Percentiles rank a stretch among this genome's conserved stretches.
These are phyloP conservation scores for Hyaloscypha hepaticicola DNA, from an alignment of 495 filamentous ascomycete species.

Conservation along the genomic window DNA sequence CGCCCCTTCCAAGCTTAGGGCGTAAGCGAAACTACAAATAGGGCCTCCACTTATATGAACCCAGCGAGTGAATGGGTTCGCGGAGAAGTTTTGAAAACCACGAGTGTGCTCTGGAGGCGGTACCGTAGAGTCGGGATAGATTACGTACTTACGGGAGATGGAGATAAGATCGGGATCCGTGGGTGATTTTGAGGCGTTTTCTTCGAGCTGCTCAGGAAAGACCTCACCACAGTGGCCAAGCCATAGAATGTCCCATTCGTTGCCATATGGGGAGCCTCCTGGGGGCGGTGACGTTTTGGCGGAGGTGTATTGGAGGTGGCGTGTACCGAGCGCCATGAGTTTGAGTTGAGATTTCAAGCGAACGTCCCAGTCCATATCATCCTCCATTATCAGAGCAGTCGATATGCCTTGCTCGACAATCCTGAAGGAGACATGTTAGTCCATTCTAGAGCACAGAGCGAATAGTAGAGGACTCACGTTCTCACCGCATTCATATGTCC, in stretches of 20 bases:
- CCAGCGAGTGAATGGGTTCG: background rate
- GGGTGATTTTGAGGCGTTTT: slow-evolving; percentile 1
- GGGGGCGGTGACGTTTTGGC: background rate
- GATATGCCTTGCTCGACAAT: background rate
- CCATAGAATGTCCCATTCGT: slow-evolving; percentile 43
- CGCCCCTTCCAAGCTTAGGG: background rate
- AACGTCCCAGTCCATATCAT: slow-evolving; percentile 60
- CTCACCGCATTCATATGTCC: slow-evolving; percentile 40
- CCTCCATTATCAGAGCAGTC: slow-evolving; percentile 53
- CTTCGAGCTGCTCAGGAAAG: slow-evolving; percentile 27
- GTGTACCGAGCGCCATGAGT: slow-evolving; percentile 39
- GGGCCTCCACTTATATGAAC: background rate
- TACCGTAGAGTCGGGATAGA: background rate
- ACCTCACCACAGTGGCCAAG: slow-evolving; percentile 39
- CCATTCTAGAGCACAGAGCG: background rate
- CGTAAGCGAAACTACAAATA: background rate
- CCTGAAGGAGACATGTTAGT: background rate
- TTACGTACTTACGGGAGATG: background rate
- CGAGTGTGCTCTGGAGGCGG: background rate
- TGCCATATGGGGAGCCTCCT: slow-evolving; percentile 35
- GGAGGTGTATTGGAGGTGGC: background rate
- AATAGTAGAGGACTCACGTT: slow-evolving; percentile 21
- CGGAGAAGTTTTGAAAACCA: background rate
- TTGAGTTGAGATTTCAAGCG: slow-evolving; percentile 47
- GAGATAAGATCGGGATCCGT: background rate